Evolutionary conservation across 2,329 filamentous ascomycete species (phyloP).

Genomic region (Tolypocladium endophyticum): DNA sequence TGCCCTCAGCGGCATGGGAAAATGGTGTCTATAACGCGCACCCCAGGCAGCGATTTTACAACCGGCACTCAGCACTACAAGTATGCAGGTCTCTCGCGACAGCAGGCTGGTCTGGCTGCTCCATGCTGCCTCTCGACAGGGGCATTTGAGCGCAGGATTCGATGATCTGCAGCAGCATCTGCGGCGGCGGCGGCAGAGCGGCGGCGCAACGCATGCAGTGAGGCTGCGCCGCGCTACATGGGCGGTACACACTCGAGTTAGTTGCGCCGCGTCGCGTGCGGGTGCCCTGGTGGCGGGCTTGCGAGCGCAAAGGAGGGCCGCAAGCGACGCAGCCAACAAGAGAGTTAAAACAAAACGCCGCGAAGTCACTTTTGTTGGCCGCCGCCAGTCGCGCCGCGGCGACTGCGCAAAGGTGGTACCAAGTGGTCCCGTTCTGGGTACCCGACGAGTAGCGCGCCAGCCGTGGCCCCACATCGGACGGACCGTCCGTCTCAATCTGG

Average conservation of each 20-base stretch:
- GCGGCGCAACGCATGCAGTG: background rate
- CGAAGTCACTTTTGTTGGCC: background rate
- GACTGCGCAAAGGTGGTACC: background rate
- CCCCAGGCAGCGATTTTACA: background rate
- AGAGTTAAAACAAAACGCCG: background rate
- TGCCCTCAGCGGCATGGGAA: background rate
- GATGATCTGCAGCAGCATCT: background rate
- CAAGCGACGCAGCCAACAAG: background rate
- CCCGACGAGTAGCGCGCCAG: slow-evolving; percentile 1
- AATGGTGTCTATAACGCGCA: background rate
- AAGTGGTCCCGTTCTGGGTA: background rate
- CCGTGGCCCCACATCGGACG: slow-evolving; percentile 4
- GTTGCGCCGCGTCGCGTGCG: background rate
- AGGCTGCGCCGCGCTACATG: background rate
- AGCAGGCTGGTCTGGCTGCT: background rate
- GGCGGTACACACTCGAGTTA: background rate
- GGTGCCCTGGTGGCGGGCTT: background rate
- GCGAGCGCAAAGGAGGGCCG: background rate
- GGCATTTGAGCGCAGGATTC: background rate
- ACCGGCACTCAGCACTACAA: background rate
- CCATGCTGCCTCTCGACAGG: background rate
- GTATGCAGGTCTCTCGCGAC: background rate
- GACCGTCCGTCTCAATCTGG: background rate
- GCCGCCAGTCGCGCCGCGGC: background rate
- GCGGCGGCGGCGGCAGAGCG: too few relatives aligned